Percentiles rank a stretch among this genome's conserved stretches.
phyloP scores from a whole-genome alignment of 2,329 filamentous ascomycete genomes.

The Talaromyces sp. region DNA sequence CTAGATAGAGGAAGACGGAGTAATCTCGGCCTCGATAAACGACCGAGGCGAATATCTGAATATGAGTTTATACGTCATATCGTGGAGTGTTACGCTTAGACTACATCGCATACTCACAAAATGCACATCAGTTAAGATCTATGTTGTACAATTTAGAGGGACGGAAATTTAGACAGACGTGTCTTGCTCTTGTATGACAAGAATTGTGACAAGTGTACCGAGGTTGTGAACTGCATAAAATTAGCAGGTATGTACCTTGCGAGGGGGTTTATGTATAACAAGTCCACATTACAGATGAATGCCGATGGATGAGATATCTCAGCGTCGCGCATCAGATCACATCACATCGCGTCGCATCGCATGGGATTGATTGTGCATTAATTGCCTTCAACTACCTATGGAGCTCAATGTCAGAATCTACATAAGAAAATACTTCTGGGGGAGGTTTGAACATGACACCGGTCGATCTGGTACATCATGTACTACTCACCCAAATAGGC shows the following conservation, averaged over 20 bases:
- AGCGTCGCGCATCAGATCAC: background rate
- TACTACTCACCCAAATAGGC: background rate
- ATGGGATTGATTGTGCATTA: background rate
- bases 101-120: background rate
- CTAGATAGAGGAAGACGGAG: background rate
- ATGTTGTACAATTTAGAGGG: background rate
- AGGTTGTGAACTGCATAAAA: background rate
- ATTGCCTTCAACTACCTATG: too few species aligned
- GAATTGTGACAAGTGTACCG: background rate
- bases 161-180: background rate
- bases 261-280: constrained; percentile 1
- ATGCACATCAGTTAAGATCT: background rate
- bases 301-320: background rate
- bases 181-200: background rate
- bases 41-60: background rate
- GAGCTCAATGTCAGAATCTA: background rate
- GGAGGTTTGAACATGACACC: background rate
- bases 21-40: background rate
- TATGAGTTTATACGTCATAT: background rate
- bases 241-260: background rate
- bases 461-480: background rate
- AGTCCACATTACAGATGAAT: background rate
- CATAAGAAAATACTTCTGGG: background rate
- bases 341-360: background rate
- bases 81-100: background rate